Evolutionary conservation across 345 rosid species (phyloP).

Genomic region (Syzygium jambos): DNA sequence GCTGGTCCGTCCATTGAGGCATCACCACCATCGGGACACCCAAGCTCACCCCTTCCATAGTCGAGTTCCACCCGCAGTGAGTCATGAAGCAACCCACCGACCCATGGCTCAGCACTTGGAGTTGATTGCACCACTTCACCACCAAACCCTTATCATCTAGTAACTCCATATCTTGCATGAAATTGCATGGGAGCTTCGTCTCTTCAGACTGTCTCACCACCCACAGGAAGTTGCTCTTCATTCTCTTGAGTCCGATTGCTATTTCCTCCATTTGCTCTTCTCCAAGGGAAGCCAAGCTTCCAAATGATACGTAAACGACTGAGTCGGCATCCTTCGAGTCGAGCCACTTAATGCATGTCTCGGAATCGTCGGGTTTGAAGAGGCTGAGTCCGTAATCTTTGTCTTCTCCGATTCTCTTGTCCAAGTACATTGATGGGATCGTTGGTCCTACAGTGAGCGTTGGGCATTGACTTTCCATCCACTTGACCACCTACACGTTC

Average conservation of each 20-base stretch:
- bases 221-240: background rate
- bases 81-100: background rate
- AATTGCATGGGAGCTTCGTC: background rate
- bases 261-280: background rate
- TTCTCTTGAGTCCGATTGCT: background rate
- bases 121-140: background rate
- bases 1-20: constrained; percentile 9
- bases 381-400: background rate
- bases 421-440: background rate
- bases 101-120: background rate
- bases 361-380: background rate
- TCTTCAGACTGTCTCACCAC: background rate
- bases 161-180: background rate
- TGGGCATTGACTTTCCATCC: background rate
- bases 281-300: constrained; percentile 2
- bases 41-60: background rate
- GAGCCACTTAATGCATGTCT: background rate
- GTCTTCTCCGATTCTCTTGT: background rate
- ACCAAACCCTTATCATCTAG: background rate
- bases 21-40: background rate
- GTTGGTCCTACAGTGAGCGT: background rate
- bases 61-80: constrained; percentile 1
- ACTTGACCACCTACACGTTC: background rate
- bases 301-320: background rate
- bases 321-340: background rate